phyloP scores from a whole-genome alignment of 1,284 basidiomycete species.

The Ustilago vetiveriae region DNA sequence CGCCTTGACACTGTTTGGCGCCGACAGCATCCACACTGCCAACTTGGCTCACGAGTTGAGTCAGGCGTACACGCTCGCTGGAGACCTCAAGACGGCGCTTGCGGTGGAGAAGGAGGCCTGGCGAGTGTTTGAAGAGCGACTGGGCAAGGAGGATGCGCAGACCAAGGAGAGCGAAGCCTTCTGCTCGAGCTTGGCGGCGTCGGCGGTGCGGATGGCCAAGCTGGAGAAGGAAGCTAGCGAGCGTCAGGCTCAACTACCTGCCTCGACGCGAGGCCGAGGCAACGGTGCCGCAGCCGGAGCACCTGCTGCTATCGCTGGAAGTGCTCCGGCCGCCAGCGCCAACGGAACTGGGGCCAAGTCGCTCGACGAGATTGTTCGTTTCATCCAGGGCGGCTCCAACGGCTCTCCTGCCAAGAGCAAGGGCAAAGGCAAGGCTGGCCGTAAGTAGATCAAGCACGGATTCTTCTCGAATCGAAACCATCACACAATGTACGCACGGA shows the following conservation, averaged over 20 bases:
- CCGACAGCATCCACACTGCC: constrained; percentile 64
- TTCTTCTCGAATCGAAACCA: no score
- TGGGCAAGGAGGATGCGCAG: constrained; percentile 64
- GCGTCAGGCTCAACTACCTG: constrained; percentile 23
- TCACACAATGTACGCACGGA: not conserved
- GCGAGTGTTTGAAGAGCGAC: constrained; percentile 59
- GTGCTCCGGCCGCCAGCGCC: not conserved
- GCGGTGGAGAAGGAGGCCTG: constrained; percentile 61
- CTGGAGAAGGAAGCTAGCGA: constrained; percentile 54
- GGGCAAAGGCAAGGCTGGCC: constrained; percentile 31
- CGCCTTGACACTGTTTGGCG: constrained; percentile 54
- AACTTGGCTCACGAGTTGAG: constrained; percentile 64
- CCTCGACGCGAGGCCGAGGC: constrained; percentile 8
- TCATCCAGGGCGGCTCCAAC: constrained; percentile 56
- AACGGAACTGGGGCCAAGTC: constrained; percentile 33
- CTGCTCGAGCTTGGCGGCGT: constrained; percentile 58
- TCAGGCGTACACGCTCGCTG: constrained; percentile 61
- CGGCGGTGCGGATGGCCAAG: constrained; percentile 63
- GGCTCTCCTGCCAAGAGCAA: constrained; percentile 36
- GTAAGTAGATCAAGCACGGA: constrained; percentile 16
- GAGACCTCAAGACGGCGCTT: constrained; percentile 64
- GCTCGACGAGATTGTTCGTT: constrained; percentile 61
- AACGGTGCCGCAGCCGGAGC: constrained; percentile 15
- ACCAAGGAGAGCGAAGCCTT: constrained; percentile 64
- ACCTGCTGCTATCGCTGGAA: constrained; percentile 5